A percentile compares a stretch with the other conserved stretches of the same genome.
These are phyloP conservation scores for Quercus robur DNA, from an alignment of 306 rosid species.

Conservation along the genomic window DNA sequence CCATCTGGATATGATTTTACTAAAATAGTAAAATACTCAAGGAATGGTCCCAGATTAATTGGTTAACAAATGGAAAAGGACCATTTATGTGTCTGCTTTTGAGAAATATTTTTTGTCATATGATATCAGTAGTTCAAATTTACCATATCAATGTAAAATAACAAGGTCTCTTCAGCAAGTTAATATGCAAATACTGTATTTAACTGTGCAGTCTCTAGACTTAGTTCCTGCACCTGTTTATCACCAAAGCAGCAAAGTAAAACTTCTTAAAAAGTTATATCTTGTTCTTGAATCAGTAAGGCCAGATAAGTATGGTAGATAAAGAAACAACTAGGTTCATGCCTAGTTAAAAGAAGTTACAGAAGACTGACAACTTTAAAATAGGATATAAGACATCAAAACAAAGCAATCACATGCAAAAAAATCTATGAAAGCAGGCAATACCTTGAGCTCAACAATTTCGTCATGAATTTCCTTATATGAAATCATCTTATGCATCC, in stretches of 20 bases:
- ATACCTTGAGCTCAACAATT: constrained; percentile 69
- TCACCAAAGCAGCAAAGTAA: neutral
- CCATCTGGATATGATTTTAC: neutral
- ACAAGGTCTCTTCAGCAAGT: neutral
- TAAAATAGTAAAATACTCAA: neutral
- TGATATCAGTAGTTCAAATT: neutral
- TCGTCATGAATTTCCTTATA: constrained; percentile 61
- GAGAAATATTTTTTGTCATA: neutral
- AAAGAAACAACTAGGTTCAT: neutral
- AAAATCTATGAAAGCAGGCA: constrained; percentile 3
- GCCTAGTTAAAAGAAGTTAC: neutral
- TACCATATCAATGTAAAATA: neutral
- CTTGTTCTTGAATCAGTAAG: neutral
- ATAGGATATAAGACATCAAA: neutral
- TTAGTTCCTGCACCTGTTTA: constrained; percentile 1
- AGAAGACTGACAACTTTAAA: neutral
- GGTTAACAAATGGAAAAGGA: neutral
- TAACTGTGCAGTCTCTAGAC: neutral
- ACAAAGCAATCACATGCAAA: constrained; percentile 9
- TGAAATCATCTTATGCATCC: constrained; percentile 51
- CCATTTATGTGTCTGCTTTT: neutral
- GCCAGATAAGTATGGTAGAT: neutral
- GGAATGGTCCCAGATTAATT: neutral
- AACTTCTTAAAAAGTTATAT: neutral
- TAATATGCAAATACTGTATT: neutral